Conservation (phyloP, 2,329 filamentous ascomycete genomes). For the Botrytis fragariae region DNA sequence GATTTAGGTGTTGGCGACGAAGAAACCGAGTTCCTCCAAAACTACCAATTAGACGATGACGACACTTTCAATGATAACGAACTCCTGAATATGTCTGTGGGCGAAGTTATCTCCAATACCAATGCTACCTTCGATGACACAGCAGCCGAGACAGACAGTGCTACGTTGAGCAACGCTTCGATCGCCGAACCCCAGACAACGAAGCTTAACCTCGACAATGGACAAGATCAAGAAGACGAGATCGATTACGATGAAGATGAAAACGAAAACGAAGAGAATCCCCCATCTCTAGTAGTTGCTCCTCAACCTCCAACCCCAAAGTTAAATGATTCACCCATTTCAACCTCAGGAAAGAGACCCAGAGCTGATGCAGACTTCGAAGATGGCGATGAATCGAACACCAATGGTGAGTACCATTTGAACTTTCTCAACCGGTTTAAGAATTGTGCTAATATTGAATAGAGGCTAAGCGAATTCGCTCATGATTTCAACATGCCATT, state of each 20-base stretch:
- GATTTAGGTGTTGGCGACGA: conserved; percentile 21
- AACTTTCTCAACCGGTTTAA: neutral
- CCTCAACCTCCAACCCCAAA: conserved; percentile 15
- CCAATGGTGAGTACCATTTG: conserved; percentile 30
- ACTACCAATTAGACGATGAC: neutral
- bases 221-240: conserved; percentile 34
- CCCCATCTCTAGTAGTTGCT: neutral
- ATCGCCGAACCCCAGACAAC: conserved; percentile 14
- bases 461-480: conserved; percentile 38
- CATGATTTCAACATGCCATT: conserved; percentile 25
- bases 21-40: conserved; percentile 11
- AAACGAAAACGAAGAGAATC: conserved; percentile 26
- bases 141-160: conserved; percentile 37
- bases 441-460: conserved; percentile 26
- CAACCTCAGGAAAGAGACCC: conserved; percentile 33
- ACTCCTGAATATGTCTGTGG: neutral
- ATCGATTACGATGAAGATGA: conserved; percentile 36
- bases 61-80: neutral
- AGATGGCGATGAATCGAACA: conserved; percentile 23
- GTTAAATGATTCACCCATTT: conserved; percentile 21
- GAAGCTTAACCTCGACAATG: conserved; percentile 37
- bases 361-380: conserved; percentile 32
- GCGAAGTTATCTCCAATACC: neutral
- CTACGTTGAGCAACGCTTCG: conserved; percentile 34
- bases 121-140: neutral